Evolutionary conservation across 495 filamentous ascomycete species (phyloP).

Genomic region (Copromyces sp.): DNA sequence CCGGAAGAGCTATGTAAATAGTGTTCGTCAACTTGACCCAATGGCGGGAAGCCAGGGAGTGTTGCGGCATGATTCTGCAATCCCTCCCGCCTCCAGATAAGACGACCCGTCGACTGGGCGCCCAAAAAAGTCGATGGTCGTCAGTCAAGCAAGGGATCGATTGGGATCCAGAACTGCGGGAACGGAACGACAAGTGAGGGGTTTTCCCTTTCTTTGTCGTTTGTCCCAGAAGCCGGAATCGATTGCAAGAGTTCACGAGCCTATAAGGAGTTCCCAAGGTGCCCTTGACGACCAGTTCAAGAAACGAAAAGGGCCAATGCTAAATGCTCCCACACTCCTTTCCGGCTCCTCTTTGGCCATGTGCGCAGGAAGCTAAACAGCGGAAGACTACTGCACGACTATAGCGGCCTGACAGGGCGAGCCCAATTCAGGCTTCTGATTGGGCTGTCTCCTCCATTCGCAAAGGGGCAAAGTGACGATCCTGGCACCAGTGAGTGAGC

Average conservation of each 20-base stretch:
- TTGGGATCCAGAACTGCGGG: neutral
- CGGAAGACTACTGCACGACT: neutral
- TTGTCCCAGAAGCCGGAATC: neutral
- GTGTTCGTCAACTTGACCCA: neutral
- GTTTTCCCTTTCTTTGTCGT: neutral
- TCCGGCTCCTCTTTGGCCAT: neutral
- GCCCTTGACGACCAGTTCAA: neutral
- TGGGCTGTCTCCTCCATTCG: neutral
- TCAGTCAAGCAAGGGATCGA: neutral
- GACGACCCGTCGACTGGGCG: neutral
- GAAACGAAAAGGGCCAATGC: neutral
- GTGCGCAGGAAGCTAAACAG: neutral
- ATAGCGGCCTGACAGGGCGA: neutral
- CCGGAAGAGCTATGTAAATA: neutral
- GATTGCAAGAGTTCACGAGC: neutral
- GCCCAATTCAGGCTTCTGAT: neutral
- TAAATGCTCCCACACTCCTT: neutral
- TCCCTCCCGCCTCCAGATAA: neutral
- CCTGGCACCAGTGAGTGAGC: neutral
- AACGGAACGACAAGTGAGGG: neutral
- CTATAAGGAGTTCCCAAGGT: neutral
- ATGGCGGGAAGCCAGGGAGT: neutral
- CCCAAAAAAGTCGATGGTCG: neutral
- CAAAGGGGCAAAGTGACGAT: neutral
- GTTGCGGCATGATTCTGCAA: neutral